Evolutionary conservation across 2,329 filamentous ascomycete species (phyloP).

Genomic region (Diaporthe nobilis): DNA sequence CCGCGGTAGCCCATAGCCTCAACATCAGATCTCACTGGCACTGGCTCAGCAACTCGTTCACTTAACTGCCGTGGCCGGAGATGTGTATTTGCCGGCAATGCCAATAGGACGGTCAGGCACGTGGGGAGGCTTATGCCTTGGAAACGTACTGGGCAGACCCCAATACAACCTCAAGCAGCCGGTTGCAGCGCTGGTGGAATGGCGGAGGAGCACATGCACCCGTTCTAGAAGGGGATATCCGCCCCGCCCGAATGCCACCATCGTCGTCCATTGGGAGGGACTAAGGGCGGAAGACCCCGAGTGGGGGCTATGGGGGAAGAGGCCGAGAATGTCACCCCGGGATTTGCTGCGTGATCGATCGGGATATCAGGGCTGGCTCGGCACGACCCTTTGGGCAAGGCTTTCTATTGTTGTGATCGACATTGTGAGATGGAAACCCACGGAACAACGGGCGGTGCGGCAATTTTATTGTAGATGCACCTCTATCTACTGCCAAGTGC

Average conservation of each 20-base stretch:
- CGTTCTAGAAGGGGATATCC: neutral
- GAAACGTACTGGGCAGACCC: neutral
- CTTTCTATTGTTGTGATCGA: neutral
- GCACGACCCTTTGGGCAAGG: neutral
- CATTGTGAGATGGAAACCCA: neutral
- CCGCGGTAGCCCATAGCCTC: neutral
- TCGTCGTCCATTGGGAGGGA: neutral
- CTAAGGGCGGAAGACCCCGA: neutral
- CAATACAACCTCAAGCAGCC: neutral
- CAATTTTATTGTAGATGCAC: no score
- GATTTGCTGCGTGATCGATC: neutral
- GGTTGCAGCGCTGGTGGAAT: neutral
- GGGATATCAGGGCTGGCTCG: neutral
- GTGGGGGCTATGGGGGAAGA: neutral
- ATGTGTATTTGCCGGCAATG: neutral
- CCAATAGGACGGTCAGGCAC: neutral
- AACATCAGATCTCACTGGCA: neutral
- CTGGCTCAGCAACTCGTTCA: no score
- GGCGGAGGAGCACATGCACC: neutral
- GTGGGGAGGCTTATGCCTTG: constrained; percentile 15
- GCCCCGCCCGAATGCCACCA: neutral
- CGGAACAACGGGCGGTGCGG: no score
- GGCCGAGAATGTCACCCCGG: neutral
- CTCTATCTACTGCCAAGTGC: no score
- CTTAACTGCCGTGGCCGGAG: neutral